Base-by-base conservation (phyloP, 2,329 filamentous ascomycete genomes). In the Aureobasidium vineae region DNA sequence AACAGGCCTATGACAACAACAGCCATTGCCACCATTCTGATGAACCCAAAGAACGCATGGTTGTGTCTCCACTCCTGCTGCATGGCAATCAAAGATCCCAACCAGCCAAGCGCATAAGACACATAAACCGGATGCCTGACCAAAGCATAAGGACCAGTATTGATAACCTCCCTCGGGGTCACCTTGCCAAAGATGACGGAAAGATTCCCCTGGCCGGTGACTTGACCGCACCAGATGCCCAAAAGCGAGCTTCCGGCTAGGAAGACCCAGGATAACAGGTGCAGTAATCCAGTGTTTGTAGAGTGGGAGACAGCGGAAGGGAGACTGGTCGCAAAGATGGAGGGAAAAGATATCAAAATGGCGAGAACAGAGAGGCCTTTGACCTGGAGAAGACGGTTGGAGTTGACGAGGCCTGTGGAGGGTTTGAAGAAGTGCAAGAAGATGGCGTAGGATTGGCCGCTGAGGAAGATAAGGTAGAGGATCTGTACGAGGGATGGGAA, bases 401-500 rank as follows among this genome's bases (percentile, higher is more conserved):
- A 7, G 47, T 59, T 36, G 31, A 63, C 59, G 16, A 60, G 45
- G 3, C 56, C 57, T 5, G 57, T 64, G 57, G 45, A 23, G 8
- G 65, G 65, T 19, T 21, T 31, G 16, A 59, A 60, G 57, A 67
- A 67, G 33, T 67, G 65, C 11, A 64, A 21, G 23, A 56, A 52
- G 31, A 67, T 38, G 33, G 19, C 65, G 47, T 67, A 67, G 23
- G 53, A 23, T 23, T 63, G 65, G 31, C 33, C 40, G 33, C 59
- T 31, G 11, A 63, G 57, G 65, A 63, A 67, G 2, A 38, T 8
- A 26, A 63, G 43, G 40, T 67, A 67, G 65, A 67, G 65, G 16
- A 65, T 47, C n/a, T 63, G 59, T 15, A 63, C 33, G 2, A 63
- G 45, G 21, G 45, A 52, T 41, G 45, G 59, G 45, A 63, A 63